These are phyloP conservation scores for Sophora flavescens DNA, from an alignment of 306 rosid genomes.

Conservation along the genomic window DNA sequence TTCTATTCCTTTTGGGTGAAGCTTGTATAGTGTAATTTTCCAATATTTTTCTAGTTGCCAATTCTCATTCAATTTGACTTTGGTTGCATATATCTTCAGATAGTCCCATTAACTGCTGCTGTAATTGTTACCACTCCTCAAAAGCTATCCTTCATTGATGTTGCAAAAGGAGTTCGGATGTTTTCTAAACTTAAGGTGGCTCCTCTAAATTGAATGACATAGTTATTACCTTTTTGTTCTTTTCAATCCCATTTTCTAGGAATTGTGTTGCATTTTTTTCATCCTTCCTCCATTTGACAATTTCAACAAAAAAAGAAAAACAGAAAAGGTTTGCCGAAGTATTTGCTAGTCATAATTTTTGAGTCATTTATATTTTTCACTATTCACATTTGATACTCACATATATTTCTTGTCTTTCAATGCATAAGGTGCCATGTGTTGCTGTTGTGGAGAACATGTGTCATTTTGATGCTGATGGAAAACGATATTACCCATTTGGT, in stretches of 20 bases:
- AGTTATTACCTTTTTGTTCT: conserved; percentile 12
- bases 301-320: not conserved
- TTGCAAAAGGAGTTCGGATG: conserved; percentile 99
- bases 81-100: conserved; percentile 59
- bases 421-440: conserved; percentile 88
- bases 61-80: conserved; percentile 35
- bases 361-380: conserved; percentile 18
- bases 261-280: not conserved
- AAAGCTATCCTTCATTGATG: conserved; percentile 96
- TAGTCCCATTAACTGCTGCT: conserved; percentile 94
- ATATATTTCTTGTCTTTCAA: conserved; percentile 39
- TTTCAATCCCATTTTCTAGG: conserved; percentile 22
- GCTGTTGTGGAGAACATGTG: conserved; percentile 99
- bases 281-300: conserved; percentile 5
- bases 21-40: conserved; percentile 23
- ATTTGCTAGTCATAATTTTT: conserved; percentile 13
- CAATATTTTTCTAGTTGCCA: not conserved
- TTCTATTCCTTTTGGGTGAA: conserved; percentile 24
- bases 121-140: conserved; percentile 98
- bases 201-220: conserved; percentile 39
- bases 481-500: conserved; percentile 92
- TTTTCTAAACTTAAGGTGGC: conserved; percentile 95
- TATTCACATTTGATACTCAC: conserved; percentile 37
- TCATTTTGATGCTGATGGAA: conserved; percentile 98
- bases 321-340: not conserved